Evolutionary conservation across 129 eudicot genomes (phyloP).

Genomic region (Tanacetum coccineum): DNA sequence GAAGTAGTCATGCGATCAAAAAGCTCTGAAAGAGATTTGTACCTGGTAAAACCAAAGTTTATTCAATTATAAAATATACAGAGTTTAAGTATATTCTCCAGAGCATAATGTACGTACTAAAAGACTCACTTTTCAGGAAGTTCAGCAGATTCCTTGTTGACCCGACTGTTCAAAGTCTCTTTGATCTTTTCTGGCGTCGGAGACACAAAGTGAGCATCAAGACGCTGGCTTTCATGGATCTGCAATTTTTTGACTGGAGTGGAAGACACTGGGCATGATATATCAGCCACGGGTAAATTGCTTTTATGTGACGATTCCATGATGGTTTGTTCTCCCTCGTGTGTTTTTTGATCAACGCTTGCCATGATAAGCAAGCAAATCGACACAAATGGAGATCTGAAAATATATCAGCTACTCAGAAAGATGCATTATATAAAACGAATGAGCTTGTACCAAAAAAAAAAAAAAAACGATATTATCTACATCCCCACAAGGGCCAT

Average conservation of each 20-base stretch:
- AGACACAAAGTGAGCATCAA: slow-evolving; percentile 34
- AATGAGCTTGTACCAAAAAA: neutral
- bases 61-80: neutral
- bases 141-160: slow-evolving; percentile 36
- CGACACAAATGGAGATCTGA: slow-evolving; percentile 2
- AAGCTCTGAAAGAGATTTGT: slow-evolving; percentile 41
- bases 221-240: slow-evolving; percentile 20
- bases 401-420: slow-evolving; percentile 13
- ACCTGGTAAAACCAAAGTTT: slow-evolving; percentile 38
- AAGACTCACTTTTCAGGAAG: slow-evolving; percentile 68
- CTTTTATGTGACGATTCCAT: neutral
- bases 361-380: slow-evolving; percentile 2
- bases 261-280: slow-evolving; percentile 26
- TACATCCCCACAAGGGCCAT: no score
- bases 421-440: neutral
- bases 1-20: slow-evolving; percentile 71
- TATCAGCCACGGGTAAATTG: slow-evolving; percentile 16
- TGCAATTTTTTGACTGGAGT: slow-evolving; percentile 24
- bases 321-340: slow-evolving; percentile 18
- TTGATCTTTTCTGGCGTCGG: slow-evolving; percentile 57
- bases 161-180: slow-evolving; percentile 34
- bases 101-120: neutral
- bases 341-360: slow-evolving; percentile 29
- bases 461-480: neutral
- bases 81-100: neutral